Base-by-base conservation (phyloP, 257 asterid species). In the Gynochthodes officinalis region DNA sequence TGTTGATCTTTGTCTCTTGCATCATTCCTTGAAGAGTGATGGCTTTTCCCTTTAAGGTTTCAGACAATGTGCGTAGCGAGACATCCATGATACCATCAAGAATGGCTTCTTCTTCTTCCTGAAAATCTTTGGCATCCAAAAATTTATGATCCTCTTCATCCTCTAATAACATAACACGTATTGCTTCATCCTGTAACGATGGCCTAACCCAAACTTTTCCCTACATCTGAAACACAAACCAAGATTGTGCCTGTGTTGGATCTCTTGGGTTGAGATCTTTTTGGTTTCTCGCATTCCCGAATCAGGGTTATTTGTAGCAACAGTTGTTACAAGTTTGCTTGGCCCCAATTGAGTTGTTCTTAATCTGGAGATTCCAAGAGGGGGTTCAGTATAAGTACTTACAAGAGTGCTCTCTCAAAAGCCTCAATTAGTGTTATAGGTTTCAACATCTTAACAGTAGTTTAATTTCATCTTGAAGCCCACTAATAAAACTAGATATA, bases 331-430 rank as follows among this genome's bases (percentile, higher is more conserved):
- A 50, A 6, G 5, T 16, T 4, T 4, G 7, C 5, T 3, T 50
- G 18, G 1, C 1, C n/a, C 4, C 8, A 0, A 16, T 0, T 55
- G 15, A 7, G 15, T 3, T 2, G 7, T 9, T 2, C 6, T 4
- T 5, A 0, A 1, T 2, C 10, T 2, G 3, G 9, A 8, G 2
- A 7, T n/a, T 0, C 3, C 1, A 14, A 13, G 0, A 1, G 8
- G 28, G 25, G 0, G 1, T 8, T 0, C 1, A 55, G 1, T 0
- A 13, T 9, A 5, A 2, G 7, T 16, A 27, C 64, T 4, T 58
- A n/a, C 2, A 28, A 2, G 2, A 4, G 0, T 0, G n/a, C 64
- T 2, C 27, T 13, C 2, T 58, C 64, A 13, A 58, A 0, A 0
- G 10, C 64, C 13, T 12, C 40, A 0, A 2, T 2, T 0, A 58